A percentile compares a stretch with the other conserved stretches of the same genome.
phyloP scores from a whole-genome alignment of 1,139 yeast species.

The Blastobotrys elegans region DNA sequence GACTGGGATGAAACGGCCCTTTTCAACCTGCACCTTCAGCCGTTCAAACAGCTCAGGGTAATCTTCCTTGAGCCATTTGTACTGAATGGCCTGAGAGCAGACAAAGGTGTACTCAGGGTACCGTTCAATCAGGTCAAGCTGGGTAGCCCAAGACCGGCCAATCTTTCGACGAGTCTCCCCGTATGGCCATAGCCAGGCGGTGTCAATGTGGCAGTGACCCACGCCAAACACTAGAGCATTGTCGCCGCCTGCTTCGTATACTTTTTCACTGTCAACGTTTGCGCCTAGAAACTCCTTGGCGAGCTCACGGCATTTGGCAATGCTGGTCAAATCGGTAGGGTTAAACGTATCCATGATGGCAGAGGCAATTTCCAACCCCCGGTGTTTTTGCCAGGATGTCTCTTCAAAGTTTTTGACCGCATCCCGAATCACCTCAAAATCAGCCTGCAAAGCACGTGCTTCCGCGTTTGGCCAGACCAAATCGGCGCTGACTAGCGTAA shows the following conservation, averaged over 20 bases:
- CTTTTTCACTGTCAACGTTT: constrained; percentile 57
- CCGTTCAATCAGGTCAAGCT: constrained; percentile 70
- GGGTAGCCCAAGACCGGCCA: constrained; percentile 91
- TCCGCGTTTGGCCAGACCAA: constrained; percentile 76
- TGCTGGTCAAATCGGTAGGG: constrained; percentile 36
- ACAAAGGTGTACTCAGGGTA: constrained; percentile 90
- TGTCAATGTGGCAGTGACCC: constrained; percentile 93
- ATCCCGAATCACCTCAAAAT: constrained; percentile 82
- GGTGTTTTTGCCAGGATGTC: constrained; percentile 73
- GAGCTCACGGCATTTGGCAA: constrained; percentile 58
- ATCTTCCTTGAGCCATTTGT: constrained; percentile 77
- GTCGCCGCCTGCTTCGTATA: constrained; percentile 31
- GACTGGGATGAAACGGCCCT: constrained; percentile 77
- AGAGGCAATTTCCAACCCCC: constrained; percentile 72
- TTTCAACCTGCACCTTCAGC: constrained; percentile 57
- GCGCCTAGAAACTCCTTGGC: constrained; percentile 63
- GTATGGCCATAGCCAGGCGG: constrained; percentile 97
- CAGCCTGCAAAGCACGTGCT: constrained; percentile 74
- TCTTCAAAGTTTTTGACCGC: constrained; percentile 81
- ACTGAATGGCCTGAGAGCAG: constrained; percentile 92
- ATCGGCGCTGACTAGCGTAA: constrained; percentile 63
- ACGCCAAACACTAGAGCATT: constrained; percentile 56
- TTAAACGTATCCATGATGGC: constrained; percentile 74
- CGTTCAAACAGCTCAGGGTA: constrained; percentile 70
- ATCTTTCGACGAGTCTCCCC: constrained; percentile 87